Conservation (phyloP, 2,329 filamentous ascomycete genomes). For the Aspergillus sp. region DNA sequence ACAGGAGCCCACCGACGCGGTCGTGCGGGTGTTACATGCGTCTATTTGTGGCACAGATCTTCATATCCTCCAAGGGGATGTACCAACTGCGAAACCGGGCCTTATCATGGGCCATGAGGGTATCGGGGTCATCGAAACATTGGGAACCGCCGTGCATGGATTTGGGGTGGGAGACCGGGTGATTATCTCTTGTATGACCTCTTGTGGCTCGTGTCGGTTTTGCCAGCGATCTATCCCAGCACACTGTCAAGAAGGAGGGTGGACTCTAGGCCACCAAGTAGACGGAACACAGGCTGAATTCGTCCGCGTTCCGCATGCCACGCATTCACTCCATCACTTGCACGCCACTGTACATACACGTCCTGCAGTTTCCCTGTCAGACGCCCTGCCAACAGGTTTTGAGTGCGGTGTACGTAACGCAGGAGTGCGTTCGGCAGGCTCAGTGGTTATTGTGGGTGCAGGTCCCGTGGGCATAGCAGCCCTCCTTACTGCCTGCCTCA, state of each 20-base stretch:
- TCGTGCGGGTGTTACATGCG: slow-evolving; percentile 50
- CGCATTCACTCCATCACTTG: slow-evolving; percentile 42
- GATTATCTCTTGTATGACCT: slow-evolving; percentile 53
- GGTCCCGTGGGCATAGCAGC: slow-evolving; percentile 8
- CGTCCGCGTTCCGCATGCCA: slow-evolving; percentile 53
- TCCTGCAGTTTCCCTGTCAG: too few relatives aligned
- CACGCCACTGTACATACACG: too few relatives aligned
- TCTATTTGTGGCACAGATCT: slow-evolving; percentile 58
- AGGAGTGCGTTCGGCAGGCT: background rate
- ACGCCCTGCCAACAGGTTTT: too few relatives aligned
- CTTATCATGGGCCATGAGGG: slow-evolving; percentile 56
- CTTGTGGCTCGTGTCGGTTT: slow-evolving; percentile 53
- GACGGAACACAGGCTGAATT: slow-evolving; percentile 58
- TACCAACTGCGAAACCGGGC: slow-evolving; percentile 48
- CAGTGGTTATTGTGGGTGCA: slow-evolving; percentile 4
- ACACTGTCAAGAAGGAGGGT: slow-evolving; percentile 55
- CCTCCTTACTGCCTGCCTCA: background rate
- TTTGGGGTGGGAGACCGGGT: slow-evolving; percentile 55
- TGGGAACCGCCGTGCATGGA: slow-evolving; percentile 49
- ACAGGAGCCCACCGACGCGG: slow-evolving; percentile 48
- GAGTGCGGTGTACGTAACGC: too few relatives aligned
- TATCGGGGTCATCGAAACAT: slow-evolving; percentile 50
- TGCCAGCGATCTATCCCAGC: slow-evolving; percentile 55
- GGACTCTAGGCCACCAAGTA: slow-evolving; percentile 55
- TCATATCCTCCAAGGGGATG: slow-evolving; percentile 57